Conservation (phyloP, 1,139 yeast genomes). For the Fermentozyma sake region DNA sequence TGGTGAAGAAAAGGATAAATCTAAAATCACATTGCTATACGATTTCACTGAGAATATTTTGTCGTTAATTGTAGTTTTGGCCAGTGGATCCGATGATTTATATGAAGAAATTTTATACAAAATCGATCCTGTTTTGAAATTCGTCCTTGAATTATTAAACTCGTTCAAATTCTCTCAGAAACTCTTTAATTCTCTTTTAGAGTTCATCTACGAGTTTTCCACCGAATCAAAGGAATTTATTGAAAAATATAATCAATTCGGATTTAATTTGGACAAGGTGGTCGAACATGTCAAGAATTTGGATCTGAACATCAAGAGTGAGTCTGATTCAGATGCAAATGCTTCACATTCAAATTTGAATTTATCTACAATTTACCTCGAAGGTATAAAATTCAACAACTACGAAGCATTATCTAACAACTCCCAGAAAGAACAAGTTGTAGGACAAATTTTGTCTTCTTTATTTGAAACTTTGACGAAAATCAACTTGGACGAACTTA, state of each 20-base stretch:
- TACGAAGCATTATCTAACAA: conserved; percentile 36
- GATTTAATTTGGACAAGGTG: no score
- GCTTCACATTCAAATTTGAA: conserved; percentile 20
- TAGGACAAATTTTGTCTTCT: conserved; percentile 19
- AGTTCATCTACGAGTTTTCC: conserved; percentile 62
- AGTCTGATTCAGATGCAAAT: conserved; percentile 16
- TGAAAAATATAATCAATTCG: no score
- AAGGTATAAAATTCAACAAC: conserved; percentile 60
- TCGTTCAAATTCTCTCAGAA: conserved; percentile 34
- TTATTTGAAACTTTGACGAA: conserved; percentile 16
- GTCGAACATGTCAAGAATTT: no score
- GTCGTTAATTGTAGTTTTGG: conserved; percentile 63
- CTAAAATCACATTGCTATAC: conserved; percentile 45
- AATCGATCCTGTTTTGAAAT: conserved; percentile 38
- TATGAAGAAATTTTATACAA: conserved; percentile 47
- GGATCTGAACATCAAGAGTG: conserved; percentile 16
- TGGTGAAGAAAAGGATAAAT: conserved; percentile 25
- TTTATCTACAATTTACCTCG: conserved; percentile 47
- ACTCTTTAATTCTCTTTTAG: conserved; percentile 51
- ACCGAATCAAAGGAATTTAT: conserved; percentile 61
- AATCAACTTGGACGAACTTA: conserved; percentile 17
- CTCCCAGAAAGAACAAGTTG: conserved; percentile 18
- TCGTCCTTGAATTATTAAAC: conserved; percentile 40
- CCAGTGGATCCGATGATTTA: conserved; percentile 60
- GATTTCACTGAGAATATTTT: conserved; percentile 73